Base-by-base conservation (phyloP, 1,284 basidiomycete genomes). In the Cryptococcus hybrid region DNA sequence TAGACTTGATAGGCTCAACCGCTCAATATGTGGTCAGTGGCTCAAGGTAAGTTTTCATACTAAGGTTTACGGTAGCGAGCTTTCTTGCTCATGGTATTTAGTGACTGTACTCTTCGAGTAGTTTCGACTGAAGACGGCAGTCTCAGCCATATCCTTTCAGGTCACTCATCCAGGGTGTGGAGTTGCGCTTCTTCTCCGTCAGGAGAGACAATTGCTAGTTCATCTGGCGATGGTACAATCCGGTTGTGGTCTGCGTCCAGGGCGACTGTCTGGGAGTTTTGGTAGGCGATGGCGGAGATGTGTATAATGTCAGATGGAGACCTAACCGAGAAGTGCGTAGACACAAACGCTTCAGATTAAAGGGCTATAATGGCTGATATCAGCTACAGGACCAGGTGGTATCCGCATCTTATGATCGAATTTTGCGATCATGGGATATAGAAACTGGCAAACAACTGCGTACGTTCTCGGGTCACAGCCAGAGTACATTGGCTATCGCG, bases 381-480 rank as follows among this genome's bases (percentile, higher is more conserved):
- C 37, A 40, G 36, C 8, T 15, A 44, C 55, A 77, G 69, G 64
- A 71, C 40, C 75, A 78, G 48, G 54, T 81, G 18, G 75, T 78
- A 2, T 68, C 79, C 0, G 80, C 79, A 5, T 77, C 77, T 12
- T 82, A 81, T 59, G 81, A 82, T 65, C 77, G 78, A 65, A 79
- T 81, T 5, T 67, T 82, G 2, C 68, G 80, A 3, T 68, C 77
- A 36, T 81, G 78, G 71, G 80, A 81, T 61, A 68, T 81, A 40
- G 75, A 78, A 42, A 73, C 77, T 0, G 73, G 73, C 30, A 71
- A 77, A 11, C 72, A 78, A 36, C 63, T 80, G 35, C 73, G 79
- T 54, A 82, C 80, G 6, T 81, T 81, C 55, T 81, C 80, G 1
- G 81, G 81, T 0, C 80, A 81, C 57, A 73, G 75, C 38, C 70